These are phyloP conservation scores for Buxus sempervirens DNA, from an alignment of 164 flowering plant species.

Conservation along the genomic window DNA sequence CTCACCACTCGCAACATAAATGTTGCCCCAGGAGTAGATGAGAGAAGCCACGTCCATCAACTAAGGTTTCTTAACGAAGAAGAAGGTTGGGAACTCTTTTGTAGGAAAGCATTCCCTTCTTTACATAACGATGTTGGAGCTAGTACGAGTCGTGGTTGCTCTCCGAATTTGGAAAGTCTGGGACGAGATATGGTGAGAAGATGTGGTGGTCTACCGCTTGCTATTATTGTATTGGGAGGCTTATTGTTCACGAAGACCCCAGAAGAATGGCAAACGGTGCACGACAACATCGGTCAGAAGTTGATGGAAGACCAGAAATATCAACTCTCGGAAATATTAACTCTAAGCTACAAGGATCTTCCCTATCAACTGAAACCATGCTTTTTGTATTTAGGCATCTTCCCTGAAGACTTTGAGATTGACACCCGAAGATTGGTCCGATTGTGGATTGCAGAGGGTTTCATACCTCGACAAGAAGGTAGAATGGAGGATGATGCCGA, in stretches of 20 bases:
- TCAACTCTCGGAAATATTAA: neutral
- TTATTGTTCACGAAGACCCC: neutral
- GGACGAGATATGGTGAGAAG: constrained; percentile 5
- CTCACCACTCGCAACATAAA: constrained; percentile 30
- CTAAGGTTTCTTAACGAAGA: constrained; percentile 4
- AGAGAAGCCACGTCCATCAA: neutral
- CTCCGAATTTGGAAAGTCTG: neutral
- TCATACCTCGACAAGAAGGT: constrained; percentile 5
- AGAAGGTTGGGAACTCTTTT: constrained; percentile 35
- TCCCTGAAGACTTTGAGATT: constrained; percentile 13
- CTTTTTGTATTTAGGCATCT: constrained; percentile 17
- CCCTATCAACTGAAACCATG: constrained; percentile 16
- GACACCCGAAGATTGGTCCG: neutral
- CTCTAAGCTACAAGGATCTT: constrained; percentile 17
- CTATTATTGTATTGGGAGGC: constrained; percentile 21
- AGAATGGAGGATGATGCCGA: constrained; percentile 16
- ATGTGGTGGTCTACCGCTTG: constrained; percentile 25
- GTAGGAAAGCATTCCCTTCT: constrained; percentile 21
- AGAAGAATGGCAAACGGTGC: constrained; percentile 10
- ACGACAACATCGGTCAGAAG: neutral
- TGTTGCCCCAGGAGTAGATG: constrained; percentile 25
- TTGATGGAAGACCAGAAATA: neutral
- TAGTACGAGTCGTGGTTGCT: neutral
- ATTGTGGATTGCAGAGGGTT: constrained; percentile 23
- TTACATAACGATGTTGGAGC: no score